Percentiles rank a stretch among this genome's conserved stretches.
Conservation (phyloP, 495 filamentous ascomycete genomes). For the Penicillium steckii region DNA sequence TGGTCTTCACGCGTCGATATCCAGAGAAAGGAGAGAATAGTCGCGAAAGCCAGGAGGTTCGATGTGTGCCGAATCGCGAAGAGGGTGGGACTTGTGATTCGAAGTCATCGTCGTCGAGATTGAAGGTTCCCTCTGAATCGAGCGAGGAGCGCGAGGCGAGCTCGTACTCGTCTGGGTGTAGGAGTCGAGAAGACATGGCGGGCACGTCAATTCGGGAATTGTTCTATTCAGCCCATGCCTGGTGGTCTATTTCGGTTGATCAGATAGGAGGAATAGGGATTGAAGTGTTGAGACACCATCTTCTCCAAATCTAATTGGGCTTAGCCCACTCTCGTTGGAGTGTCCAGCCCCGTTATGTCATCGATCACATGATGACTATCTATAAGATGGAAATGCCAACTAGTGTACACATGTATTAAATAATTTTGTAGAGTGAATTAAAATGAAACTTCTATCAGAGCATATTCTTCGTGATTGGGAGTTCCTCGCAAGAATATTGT, state of each 20-base stretch:
- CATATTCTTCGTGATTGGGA: no score
- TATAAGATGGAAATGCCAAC: no score
- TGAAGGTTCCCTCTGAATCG: conserved; percentile 46
- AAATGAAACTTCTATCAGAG: no score
- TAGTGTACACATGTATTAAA: no score
- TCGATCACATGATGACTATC: conserved; percentile 2
- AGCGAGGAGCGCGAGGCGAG: conserved; percentile 42
- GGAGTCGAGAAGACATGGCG: conserved; percentile 42
- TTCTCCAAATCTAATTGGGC: not conserved
- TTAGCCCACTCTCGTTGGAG: not conserved
- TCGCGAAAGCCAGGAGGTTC: conserved; percentile 27
- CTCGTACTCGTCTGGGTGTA: conserved; percentile 48
- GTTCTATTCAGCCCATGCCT: not conserved
- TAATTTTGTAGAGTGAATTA: no score
- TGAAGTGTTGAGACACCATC: not conserved
- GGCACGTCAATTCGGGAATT: not conserved
- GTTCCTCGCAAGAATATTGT: no score
- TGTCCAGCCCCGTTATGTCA: not conserved
- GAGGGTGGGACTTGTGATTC: conserved; percentile 40
- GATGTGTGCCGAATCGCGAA: conserved; percentile 22
- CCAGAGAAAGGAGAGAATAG: conserved; percentile 29
- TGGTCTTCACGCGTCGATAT: conserved; percentile 35
- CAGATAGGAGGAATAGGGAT: no score
- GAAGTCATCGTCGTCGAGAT: conserved; percentile 50
- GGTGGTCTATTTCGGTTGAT: not conserved